These are phyloP conservation scores for Podospora anserina DNA, from an alignment of 495 filamentous ascomycete genomes.

Conservation along the genomic window DNA sequence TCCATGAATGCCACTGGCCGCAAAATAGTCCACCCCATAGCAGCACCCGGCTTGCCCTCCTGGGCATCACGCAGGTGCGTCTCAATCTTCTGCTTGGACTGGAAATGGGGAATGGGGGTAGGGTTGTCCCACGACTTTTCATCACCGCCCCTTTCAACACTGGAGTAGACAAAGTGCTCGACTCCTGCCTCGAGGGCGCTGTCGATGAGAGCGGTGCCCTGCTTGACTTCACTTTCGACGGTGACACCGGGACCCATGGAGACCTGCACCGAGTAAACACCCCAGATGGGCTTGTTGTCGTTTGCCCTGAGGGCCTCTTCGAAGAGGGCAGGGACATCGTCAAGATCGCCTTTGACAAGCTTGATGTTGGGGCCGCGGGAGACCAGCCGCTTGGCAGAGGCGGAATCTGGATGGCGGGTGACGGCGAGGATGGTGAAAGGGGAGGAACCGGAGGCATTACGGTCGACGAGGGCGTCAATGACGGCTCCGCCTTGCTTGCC, in stretches of 20 bases:
- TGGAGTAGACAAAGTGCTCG: constrained; percentile 65
- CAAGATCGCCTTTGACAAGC: constrained; percentile 58
- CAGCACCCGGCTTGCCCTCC: constrained; percentile 25
- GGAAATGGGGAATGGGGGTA: constrained; percentile 66
- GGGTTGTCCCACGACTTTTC: constrained; percentile 51
- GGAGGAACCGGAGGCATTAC: constrained; percentile 7
- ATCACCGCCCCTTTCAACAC: constrained; percentile 65
- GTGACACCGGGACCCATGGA: constrained; percentile 48
- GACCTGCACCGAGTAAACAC: constrained; percentile 40
- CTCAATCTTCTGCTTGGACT: constrained; percentile 65
- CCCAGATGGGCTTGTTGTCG: constrained; percentile 34
- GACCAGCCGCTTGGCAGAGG: constrained; percentile 49
- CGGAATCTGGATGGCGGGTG: constrained; percentile 54
- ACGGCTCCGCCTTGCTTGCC: constrained; percentile 65
- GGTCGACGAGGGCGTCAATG: constrained; percentile 52
- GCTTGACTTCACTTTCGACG: constrained; percentile 53
- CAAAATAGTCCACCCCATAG: constrained; percentile 60
- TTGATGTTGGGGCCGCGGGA: constrained; percentile 46
- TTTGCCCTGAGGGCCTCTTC: constrained; percentile 39
- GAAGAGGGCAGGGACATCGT: constrained; percentile 53
- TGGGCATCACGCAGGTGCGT: constrained; percentile 48
- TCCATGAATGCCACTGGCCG: constrained; percentile 69
- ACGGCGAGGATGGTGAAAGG: constrained; percentile 57
- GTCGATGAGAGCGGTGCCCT: constrained; percentile 63
- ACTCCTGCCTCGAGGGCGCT: constrained; percentile 55